A percentile compares a stretch with the other conserved stretches of the same genome.
phyloP scores from a whole-genome alignment of 495 filamentous ascomycete species.

The Penicillium odoratum region DNA sequence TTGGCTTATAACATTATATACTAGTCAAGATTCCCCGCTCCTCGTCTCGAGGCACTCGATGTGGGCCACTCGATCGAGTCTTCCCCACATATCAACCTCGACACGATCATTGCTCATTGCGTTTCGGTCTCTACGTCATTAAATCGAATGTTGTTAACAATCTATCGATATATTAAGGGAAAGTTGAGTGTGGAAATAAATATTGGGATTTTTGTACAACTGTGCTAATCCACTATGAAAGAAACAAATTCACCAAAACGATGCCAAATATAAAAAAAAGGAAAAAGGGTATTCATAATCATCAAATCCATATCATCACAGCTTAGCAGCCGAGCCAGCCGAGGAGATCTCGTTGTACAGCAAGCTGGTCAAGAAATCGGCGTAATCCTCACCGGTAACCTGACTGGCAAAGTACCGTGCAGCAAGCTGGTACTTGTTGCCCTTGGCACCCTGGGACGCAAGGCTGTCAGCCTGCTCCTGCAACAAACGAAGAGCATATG shows the following conservation, averaged over 20 bases:
- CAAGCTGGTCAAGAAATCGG: conserved; percentile 93
- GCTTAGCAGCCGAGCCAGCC: conserved; percentile 77
- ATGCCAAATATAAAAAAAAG: background rate
- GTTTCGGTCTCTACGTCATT: background rate
- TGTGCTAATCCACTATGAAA: background rate
- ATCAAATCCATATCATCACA: conserved; percentile 48
- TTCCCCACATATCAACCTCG: background rate
- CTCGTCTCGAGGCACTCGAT: background rate
- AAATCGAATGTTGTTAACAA: too few species aligned
- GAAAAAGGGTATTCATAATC: conserved; percentile 33
- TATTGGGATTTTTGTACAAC: background rate
- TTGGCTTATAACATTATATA: background rate
- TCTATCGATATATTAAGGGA: too few species aligned
- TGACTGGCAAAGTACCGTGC: conserved; percentile 90
- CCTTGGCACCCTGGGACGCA: conserved; percentile 72
- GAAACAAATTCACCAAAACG: background rate
- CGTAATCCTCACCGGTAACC: conserved; percentile 96
- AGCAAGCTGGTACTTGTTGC: conserved; percentile 89
- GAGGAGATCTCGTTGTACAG: conserved; percentile 96
- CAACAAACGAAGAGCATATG: conserved; percentile 81
- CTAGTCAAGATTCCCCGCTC: background rate
- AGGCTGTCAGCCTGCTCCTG: conserved; percentile 82
- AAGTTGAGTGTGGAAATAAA: background rate
- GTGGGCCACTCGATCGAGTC: background rate
- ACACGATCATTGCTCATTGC: background rate